Conservation (phyloP, 2,329 filamentous ascomycete genomes). For the Fusarium virguliforme region DNA sequence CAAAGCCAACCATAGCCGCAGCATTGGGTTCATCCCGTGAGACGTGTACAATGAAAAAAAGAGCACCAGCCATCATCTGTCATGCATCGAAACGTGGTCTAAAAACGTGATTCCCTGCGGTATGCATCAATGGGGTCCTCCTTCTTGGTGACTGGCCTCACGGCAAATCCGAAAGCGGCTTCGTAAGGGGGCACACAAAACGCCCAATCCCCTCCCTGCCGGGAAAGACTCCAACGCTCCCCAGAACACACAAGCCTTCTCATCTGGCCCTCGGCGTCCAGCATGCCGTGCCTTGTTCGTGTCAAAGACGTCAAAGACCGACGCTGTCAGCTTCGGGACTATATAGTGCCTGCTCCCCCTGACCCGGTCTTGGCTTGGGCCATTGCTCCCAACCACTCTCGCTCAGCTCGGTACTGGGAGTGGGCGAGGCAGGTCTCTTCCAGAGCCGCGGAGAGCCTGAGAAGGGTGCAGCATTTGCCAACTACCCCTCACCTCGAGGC, state of each 20-base stretch:
- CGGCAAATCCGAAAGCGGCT: constrained; percentile 51
- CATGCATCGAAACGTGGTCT: constrained; percentile 68
- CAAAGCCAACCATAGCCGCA: constrained; percentile 49
- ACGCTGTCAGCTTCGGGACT: constrained; percentile 52
- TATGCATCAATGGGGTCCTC: constrained; percentile 57
- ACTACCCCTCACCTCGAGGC: constrained; percentile 53
- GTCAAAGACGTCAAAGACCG: constrained; percentile 45
- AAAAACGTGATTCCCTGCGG: constrained; percentile 59
- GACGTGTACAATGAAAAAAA: constrained; percentile 59
- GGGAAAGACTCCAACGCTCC: constrained; percentile 54
- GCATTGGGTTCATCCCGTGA: constrained; percentile 49
- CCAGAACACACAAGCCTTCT: constrained; percentile 53
- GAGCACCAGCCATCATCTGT: constrained; percentile 62
- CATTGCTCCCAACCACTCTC: constrained; percentile 51
- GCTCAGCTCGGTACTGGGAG: constrained; percentile 53
- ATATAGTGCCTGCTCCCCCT: constrained; percentile 51
- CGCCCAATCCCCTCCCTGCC: constrained; percentile 50
- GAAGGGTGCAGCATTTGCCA: constrained; percentile 53
- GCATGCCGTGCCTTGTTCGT: constrained; percentile 46
- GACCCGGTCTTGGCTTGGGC: constrained; percentile 51
- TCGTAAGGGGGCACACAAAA: constrained; percentile 50
- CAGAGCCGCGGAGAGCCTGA: constrained; percentile 53
- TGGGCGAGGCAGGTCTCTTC: constrained; percentile 52
- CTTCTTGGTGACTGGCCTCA: constrained; percentile 48
- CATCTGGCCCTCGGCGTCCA: constrained; percentile 43